Base-by-base conservation (phyloP, 228 moss, liverwort and hornwort genomes). In the Sphagnum magellanicum region DNA sequence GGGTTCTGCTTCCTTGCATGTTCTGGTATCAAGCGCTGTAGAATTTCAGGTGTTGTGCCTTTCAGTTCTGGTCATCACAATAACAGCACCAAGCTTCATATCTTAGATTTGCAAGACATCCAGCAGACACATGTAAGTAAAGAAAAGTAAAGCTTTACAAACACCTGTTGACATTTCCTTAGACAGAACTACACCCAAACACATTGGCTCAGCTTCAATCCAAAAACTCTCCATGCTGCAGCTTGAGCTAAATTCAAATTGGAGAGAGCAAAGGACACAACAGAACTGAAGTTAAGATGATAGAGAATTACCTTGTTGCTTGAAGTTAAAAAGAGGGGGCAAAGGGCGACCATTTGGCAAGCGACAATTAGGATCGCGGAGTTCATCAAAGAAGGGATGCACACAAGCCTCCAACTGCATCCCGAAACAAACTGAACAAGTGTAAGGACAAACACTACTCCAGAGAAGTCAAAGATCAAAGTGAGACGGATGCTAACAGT, bases 281-380 rank as follows among this genome's bases (percentile, higher is more conserved):
- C 48, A 66, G 14, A 51, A 49, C 16, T n/a, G 8, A 11, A 52
- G 11, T 4, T 17, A 11, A 50, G 67, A 13, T 13, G 51, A 7
- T 1, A 5, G 61, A 10, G 8, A 46, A 57, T 47, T 79, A 98
- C 98, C 98, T 90, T 93, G 98, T 15, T 89, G 84, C 71, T 98
- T 98, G 90, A 98, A 98, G 79, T 98, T 98, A 81, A 98, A 98
- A 9, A 98, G 89, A 60, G 90, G 88, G n/a, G 98, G 94, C 49
- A 98, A 83, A 8, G 91, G 90, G 69, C 98, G 91, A 65, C 98
- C 98, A 69, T 98, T 98, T 6, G 98, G 92, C 68, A 98, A 77
- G 74, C 94, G 98, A 72, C 93, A 90, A 72, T 86, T 98, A 1
- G 90, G 87, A 51, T 98, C 98, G 66, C 98, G 83, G 5, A 98